Conservation (phyloP, 139 green algal genomes). For the Haematococcus lacustris region DNA sequence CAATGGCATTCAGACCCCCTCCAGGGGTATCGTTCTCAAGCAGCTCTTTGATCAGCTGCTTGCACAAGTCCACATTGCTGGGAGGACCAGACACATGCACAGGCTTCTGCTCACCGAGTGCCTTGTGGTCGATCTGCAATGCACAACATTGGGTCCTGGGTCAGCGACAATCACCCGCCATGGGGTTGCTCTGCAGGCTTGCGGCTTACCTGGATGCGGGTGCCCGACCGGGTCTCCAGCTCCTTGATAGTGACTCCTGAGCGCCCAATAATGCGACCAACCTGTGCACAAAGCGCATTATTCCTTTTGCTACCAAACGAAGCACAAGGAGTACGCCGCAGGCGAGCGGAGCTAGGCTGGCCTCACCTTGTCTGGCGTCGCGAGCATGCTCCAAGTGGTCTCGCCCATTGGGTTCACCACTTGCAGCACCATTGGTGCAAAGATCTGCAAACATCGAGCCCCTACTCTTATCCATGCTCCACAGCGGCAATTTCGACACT, state of each 20-base stretch:
- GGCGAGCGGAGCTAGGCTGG: conserved; percentile 10
- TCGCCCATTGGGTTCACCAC: not conserved
- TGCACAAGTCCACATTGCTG: conserved; percentile 39
- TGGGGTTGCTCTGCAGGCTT: too few relatives aligned
- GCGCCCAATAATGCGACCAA: conserved; percentile 83
- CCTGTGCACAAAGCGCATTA: conserved; percentile 17
- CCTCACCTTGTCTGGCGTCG: conserved; percentile 8
- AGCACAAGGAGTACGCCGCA: not conserved
- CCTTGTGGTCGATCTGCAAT: conserved; percentile 63
- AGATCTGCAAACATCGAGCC: conserved; percentile 7
- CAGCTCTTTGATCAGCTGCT: conserved; percentile 42
- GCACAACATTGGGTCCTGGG: too few relatives aligned
- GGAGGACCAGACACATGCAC: conserved; percentile 60
- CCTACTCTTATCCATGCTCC: not conserved
- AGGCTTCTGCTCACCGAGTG: conserved; percentile 53
- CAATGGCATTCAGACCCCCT: not conserved
- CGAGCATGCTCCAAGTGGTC: not conserved
- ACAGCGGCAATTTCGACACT: not conserved
- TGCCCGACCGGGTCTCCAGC: conserved; percentile 60
- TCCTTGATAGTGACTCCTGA: conserved; percentile 79
- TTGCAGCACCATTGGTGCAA: not conserved
- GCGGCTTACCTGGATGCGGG: conserved; percentile 69
- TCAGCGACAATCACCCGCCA: too few relatives aligned
- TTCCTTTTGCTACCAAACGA: not conserved
- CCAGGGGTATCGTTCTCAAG: conserved; percentile 13